Conservation (phyloP, 768 basidiomycete genomes). For the Mycena rebaudengoi region DNA sequence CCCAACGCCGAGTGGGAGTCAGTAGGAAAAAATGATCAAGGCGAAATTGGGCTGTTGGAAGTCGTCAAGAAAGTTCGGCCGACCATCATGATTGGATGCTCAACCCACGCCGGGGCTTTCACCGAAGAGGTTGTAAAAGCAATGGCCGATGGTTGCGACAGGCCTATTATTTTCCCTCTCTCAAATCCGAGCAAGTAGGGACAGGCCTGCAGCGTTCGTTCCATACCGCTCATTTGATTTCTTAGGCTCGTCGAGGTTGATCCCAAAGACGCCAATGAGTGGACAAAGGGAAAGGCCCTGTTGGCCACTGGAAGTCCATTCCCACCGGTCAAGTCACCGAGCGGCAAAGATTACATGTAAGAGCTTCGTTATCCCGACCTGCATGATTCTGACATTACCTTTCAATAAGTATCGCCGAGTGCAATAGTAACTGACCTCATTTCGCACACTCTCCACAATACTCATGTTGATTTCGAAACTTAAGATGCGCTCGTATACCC, state of each 20-base stretch:
- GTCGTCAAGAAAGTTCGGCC: constrained; percentile 78
- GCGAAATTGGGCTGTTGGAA: constrained; percentile 65
- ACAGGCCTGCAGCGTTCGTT: too few species aligned
- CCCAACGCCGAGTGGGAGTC: constrained; percentile 64
- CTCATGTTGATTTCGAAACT: not conserved
- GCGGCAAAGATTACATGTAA: constrained; percentile 72
- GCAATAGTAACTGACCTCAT: constrained; percentile 66
- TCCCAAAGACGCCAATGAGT: constrained; percentile 74
- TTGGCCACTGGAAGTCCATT: constrained; percentile 90
- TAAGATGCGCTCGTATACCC: constrained; percentile 84
- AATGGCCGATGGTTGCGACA: constrained; percentile 73
- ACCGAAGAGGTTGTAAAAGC: constrained; percentile 73
- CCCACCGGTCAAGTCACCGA: constrained; percentile 71
- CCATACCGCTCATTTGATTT: not conserved
- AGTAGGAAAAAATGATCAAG: constrained; percentile 43
- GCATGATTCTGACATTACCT: not conserved
- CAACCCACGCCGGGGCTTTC: constrained; percentile 82
- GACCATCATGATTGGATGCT: constrained; percentile 87
- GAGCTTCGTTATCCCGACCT: constrained; percentile 31
- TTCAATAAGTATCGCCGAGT: constrained; percentile 68
- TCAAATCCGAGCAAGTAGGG: constrained; percentile 72
- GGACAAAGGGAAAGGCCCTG: constrained; percentile 83
- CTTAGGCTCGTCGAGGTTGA: constrained; percentile 72
- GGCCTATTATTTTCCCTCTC: constrained; percentile 86
- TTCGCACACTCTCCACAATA: not conserved